Evolutionary conservation across 352 stramenopile genomes (phyloP).

Genomic region (Globisporangium paroecandrum): DNA sequence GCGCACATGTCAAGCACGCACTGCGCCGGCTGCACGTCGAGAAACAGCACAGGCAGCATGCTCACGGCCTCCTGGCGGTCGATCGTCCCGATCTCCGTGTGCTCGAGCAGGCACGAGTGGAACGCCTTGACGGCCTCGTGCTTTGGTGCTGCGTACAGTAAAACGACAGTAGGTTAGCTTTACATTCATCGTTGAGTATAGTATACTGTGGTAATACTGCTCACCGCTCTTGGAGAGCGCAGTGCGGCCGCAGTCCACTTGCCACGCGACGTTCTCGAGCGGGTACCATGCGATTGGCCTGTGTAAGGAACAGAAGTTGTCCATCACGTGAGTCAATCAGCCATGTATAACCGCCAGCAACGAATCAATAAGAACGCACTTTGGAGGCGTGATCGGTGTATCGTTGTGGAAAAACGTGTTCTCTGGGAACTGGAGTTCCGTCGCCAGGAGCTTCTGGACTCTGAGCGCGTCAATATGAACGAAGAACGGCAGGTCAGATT

Average conservation of each 20-base stretch:
- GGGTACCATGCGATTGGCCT: constrained; percentile 81
- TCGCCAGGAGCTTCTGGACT: constrained; percentile 44
- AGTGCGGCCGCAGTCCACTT: constrained; percentile 76
- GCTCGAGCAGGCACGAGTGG: constrained; percentile 90
- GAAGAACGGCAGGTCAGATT: background rate
- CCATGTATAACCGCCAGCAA: background rate
- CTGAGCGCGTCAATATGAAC: constrained; percentile 19
- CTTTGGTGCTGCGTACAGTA: constrained; percentile 50
- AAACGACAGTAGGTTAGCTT: background rate
- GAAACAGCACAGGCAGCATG: constrained; percentile 98
- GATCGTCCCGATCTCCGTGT: constrained; percentile 91
- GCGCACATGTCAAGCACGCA: constrained; percentile 87
- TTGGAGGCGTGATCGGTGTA: constrained; percentile 61
- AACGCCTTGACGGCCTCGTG: constrained; percentile 84
- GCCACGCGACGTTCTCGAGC: constrained; percentile 71
- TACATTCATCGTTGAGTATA: background rate
- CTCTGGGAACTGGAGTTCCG: constrained; percentile 55
- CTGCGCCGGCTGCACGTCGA: constrained; percentile 89
- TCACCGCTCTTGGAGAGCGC: constrained; percentile 77
- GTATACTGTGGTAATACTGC: background rate
- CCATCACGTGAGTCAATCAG: background rate
- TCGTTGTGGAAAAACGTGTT: constrained; percentile 47
- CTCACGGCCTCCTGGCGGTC: constrained; percentile 97
- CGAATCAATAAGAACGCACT: constrained; percentile 25
- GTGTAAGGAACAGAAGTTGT: background rate